Percentiles rank a stretch among this genome's conserved stretches.
These are phyloP conservation scores for Penicillium janthinellum DNA, from an alignment of 2,329 filamentous ascomycete genomes.

Conservation along the genomic window DNA sequence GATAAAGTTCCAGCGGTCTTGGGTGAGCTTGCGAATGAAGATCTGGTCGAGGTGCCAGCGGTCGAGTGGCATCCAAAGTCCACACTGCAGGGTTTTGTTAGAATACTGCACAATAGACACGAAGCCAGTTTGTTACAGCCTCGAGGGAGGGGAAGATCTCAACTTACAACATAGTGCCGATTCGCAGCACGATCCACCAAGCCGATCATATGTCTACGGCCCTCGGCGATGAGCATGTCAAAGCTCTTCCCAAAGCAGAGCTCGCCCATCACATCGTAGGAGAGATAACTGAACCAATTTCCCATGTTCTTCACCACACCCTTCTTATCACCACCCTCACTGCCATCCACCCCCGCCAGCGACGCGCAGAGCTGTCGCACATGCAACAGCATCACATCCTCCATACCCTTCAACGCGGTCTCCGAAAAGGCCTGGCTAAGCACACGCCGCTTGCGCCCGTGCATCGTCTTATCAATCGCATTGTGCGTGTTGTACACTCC, in stretches of 20 bases:
- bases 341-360: conserved; percentile 22
- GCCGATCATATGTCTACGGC: conserved; percentile 64
- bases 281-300: conserved; percentile 47
- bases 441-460: conserved; percentile 71
- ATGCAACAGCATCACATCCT: conserved; percentile 66
- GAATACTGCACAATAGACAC: not conserved
- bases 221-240: conserved; percentile 49
- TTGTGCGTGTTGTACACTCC: conserved; percentile 71
- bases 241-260: conserved; percentile 56
- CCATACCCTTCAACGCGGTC: conserved; percentile 66
- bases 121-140: not conserved
- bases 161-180: conserved; percentile 66
- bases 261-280: conserved; percentile 56
- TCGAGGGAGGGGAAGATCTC: not conserved
- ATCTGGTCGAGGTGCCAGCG: conserved; percentile 67
- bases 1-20: conserved; percentile 70
- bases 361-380: conserved; percentile 64
- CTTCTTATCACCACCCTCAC: conserved; percentile 21
- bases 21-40: conserved; percentile 67
- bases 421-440: conserved; percentile 73
- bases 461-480: conserved; percentile 66
- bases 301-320: conserved; percentile 38
- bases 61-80: conserved; percentile 70
- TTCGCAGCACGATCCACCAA: conserved; percentile 69
- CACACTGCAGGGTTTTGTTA: conserved; percentile 54